Conservation (phyloP, 768 basidiomycete species). For the Auriculariales sp. region DNA sequence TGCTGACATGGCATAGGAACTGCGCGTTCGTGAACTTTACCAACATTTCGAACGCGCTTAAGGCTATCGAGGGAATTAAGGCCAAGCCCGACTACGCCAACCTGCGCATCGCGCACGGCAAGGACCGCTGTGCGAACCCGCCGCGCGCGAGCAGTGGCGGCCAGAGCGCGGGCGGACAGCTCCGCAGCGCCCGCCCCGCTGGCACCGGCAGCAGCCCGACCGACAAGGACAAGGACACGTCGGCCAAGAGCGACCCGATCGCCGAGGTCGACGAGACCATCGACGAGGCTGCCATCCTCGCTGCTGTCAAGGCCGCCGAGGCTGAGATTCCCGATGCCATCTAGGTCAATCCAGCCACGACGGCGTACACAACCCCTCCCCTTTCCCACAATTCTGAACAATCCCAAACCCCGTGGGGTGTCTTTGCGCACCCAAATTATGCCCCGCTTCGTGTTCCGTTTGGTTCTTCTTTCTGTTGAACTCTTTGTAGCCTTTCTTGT, state of each 20-base stretch:
- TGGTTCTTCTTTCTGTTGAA: not conserved
- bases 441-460: slow-evolving; percentile 1
- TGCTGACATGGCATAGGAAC: slow-evolving; percentile 37
- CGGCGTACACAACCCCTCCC: not conserved
- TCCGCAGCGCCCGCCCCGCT: slow-evolving; percentile 4
- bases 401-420: slow-evolving; percentile 1
- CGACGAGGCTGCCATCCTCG: slow-evolving; percentile 6
- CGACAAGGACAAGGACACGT: not conserved
- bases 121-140: slow-evolving; percentile 89
- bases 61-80: slow-evolving; percentile 95
- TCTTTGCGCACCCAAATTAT: not conserved
- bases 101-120: slow-evolving; percentile 86
- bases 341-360: not conserved
- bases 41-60: slow-evolving; percentile 88
- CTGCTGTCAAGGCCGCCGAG: slow-evolving; percentile 2
- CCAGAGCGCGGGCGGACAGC: slow-evolving; percentile 27
- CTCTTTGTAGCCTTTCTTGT: not conserved
- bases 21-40: slow-evolving; percentile 96
- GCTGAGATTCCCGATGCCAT: slow-evolving; percentile 1
- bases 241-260: slow-evolving; percentile 5
- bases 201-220: slow-evolving; percentile 2
- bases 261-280: not conserved
- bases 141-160: slow-evolving; percentile 29
- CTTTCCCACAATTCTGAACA: not conserved
- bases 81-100: slow-evolving; percentile 79